phyloP scores from a whole-genome alignment of 306 rosid genomes.

The Fragaria nilgerrensis region DNA sequence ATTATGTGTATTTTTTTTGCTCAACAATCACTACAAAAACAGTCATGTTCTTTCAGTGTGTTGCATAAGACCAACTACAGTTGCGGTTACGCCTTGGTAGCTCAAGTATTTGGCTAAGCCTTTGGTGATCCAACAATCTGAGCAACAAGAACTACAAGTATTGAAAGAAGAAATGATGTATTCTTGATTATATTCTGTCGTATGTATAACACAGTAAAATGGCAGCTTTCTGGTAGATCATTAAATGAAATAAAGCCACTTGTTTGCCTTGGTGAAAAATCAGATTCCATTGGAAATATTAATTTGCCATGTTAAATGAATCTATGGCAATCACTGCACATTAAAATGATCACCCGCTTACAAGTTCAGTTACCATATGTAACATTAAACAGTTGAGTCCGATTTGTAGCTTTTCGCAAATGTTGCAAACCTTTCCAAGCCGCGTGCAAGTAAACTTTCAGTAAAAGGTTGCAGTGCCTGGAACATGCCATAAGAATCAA shows the following conservation, averaged over 20 bases:
- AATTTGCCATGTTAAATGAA: conserved; percentile 21
- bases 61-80: neutral
- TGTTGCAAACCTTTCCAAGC: conserved; percentile 68
- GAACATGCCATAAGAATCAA: conserved; percentile 24
- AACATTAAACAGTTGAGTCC: conserved; percentile 16
- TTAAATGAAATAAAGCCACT: neutral
- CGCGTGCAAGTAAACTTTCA: conserved; percentile 64
- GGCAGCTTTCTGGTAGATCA: neutral
- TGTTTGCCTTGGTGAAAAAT: neutral
- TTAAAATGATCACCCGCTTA: neutral
- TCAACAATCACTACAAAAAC: neutral
- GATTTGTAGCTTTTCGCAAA: conserved; percentile 55
- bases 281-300: neutral
- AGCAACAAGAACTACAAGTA: neutral
- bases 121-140: neutral
- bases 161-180: no score
- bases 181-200: neutral
- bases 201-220: neutral
- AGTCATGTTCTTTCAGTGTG: neutral
- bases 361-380: neutral
- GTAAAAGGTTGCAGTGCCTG: conserved; percentile 92
- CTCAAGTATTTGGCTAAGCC: neutral
- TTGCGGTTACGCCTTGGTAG: neutral
- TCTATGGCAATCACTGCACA: conserved; percentile 25
- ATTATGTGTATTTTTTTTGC: no score